Conservation (phyloP, 768 basidiomycete genomes). For the Coprinopsis marcescibilis region DNA sequence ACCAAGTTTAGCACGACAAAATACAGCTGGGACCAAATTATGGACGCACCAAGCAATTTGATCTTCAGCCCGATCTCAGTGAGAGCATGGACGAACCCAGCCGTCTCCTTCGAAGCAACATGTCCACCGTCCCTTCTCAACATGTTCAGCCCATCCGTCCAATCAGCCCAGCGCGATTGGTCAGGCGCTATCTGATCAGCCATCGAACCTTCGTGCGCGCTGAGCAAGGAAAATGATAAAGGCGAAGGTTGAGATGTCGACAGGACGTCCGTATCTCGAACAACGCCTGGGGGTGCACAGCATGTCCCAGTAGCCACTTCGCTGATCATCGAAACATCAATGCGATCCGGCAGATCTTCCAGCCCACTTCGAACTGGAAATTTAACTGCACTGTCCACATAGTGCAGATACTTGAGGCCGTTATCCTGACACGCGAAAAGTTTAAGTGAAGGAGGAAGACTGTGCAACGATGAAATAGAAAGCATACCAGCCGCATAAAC, state of each 20-base stretch:
- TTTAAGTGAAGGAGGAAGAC: conserved; percentile 3
- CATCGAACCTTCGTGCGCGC: conserved; percentile 61
- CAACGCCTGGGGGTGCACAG: conserved; percentile 57
- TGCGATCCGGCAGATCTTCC: conserved; percentile 83
- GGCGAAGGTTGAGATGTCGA: conserved; percentile 40
- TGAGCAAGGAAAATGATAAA: conserved; percentile 73
- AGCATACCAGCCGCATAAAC: conserved; percentile 77
- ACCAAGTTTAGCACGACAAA: conserved; percentile 4
- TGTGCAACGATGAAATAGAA: neutral
- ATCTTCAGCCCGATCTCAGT: conserved; percentile 93
- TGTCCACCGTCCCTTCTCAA: conserved; percentile 76
- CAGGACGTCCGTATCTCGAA: conserved; percentile 58
- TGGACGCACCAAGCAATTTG: conserved; percentile 68
- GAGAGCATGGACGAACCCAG: conserved; percentile 77
- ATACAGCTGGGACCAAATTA: neutral
- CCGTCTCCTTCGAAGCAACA: conserved; percentile 80
- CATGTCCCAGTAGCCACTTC: conserved; percentile 78
- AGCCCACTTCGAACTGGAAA: conserved; percentile 74
- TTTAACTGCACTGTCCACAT: conserved; percentile 75
- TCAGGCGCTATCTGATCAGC: conserved; percentile 79
- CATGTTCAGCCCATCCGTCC: conserved; percentile 92
- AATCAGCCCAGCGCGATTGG: conserved; percentile 81
- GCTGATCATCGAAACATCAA: conserved; percentile 74
- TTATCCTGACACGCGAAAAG: conserved; percentile 50
- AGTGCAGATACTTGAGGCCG: conserved; percentile 76